phyloP scores from a whole-genome alignment of 441 rosid genomes.

The Bocquillonia castaneifolia region DNA sequence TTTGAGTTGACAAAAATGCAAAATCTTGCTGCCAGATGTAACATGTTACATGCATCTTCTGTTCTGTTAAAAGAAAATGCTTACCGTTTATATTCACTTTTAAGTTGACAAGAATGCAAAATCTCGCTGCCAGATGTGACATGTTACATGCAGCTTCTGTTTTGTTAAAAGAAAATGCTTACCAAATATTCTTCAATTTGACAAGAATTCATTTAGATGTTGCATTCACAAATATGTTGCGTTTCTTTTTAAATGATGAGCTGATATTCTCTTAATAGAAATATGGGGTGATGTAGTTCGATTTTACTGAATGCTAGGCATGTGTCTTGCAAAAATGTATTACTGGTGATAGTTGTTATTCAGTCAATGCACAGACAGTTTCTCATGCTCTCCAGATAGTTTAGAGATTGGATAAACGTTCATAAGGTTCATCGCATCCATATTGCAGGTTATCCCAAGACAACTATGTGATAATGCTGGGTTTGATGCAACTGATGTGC shows the following conservation, averaged over 20 bases:
- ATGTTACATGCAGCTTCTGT: background rate
- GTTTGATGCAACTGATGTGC: constrained; percentile 96
- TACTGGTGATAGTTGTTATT: background rate
- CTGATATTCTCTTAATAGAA: background rate
- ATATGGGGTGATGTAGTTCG: background rate
- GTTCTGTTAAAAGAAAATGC: too few species aligned
- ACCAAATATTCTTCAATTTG: background rate
- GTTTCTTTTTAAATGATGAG: background rate
- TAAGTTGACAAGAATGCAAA: background rate
- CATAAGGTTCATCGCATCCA: background rate
- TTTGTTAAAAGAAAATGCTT: too few species aligned
- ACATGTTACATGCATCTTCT: background rate
- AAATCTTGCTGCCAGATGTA: background rate
- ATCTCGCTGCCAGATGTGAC: background rate
- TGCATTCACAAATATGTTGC: background rate
- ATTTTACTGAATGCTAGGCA: background rate
- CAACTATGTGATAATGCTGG: constrained; percentile 99
- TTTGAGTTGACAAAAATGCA: constrained; percentile 1
- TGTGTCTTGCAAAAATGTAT: background rate
- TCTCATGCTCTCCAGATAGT: background rate
- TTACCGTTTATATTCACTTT: background rate
- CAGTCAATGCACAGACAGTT: background rate
- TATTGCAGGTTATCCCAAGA: constrained; percentile 82
- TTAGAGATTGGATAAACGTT: background rate
- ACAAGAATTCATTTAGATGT: background rate